Evolutionary conservation across 2,329 filamentous ascomycete genomes (phyloP).

Genomic region (Clonostachys rosea): DNA sequence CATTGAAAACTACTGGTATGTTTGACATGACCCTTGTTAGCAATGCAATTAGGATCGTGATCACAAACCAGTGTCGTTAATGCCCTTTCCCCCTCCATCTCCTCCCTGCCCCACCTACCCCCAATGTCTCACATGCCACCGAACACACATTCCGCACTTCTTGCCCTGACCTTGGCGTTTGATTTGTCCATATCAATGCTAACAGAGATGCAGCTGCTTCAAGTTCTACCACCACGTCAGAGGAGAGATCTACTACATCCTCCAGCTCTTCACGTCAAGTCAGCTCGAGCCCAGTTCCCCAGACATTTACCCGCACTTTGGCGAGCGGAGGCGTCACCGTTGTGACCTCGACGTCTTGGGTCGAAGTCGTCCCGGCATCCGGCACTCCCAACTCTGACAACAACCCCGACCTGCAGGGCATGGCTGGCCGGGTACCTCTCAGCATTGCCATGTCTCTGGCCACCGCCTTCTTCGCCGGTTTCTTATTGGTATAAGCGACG

Average conservation of each 20-base stretch:
- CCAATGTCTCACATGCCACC: neutral
- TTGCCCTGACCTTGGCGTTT: no score
- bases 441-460: neutral
- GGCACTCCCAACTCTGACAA: constrained; percentile 7
- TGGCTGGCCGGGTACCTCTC: constrained; percentile 1
- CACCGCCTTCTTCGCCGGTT: neutral
- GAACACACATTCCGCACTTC: constrained; percentile 3
- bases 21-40: no score
- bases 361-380: constrained; percentile 31
- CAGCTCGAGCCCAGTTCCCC: constrained; percentile 26
- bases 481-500: neutral
- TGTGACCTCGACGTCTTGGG: constrained; percentile 44
- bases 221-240: constrained; percentile 3
- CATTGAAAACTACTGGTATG: neutral
- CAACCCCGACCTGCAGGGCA: constrained; percentile 3
- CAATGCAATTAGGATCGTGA: neutral
- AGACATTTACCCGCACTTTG: constrained; percentile 40
- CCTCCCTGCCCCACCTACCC: neutral
- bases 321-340: constrained; percentile 36
- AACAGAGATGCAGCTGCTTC: no score
- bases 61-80: neutral
- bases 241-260: constrained; percentile 4
- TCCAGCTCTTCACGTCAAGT: constrained; percentile 18
- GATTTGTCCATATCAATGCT: no score
- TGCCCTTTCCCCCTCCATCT: neutral